phyloP scores from a whole-genome alignment of 2,329 filamentous ascomycete genomes.

The Pseudonectria foliicola region DNA sequence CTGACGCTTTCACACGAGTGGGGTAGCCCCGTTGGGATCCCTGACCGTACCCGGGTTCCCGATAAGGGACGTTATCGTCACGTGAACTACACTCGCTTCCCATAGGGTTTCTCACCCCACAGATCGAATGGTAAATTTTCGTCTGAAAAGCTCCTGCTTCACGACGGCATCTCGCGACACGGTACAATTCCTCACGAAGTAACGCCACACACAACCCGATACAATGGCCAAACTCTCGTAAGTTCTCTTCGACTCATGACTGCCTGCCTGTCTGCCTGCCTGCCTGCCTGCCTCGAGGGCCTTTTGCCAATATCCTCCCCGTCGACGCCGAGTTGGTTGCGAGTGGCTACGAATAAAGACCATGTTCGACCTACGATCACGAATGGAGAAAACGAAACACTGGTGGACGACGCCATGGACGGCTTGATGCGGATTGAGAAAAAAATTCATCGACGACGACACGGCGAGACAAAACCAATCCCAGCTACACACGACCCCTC shows the following conservation, averaged over 20 bases:
- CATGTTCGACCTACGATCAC: background rate
- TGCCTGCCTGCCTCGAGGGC: constrained; percentile 3
- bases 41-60: background rate
- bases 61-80: constrained; percentile 24
- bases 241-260: constrained; percentile 28
- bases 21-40: background rate
- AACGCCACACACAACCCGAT: constrained; percentile 39
- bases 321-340: constrained; percentile 1
- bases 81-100: constrained; percentile 26
- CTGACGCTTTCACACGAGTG: background rate
- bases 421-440: no score
- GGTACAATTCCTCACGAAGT: constrained; percentile 31
- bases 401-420: no score
- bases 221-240: constrained; percentile 60
- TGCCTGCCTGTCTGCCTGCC: constrained; percentile 1
- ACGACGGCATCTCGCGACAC: constrained; percentile 31
- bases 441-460: no score
- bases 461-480: no score
- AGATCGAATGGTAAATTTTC: constrained; percentile 29
- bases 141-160: constrained; percentile 26
- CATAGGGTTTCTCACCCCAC: constrained; percentile 36
- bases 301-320: constrained; percentile 10
- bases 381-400: background rate
- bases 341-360: no score
- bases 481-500: no score